Base-by-base conservation (phyloP, 2,329 filamentous ascomycete species). In the Aureobasidium vineae region DNA sequence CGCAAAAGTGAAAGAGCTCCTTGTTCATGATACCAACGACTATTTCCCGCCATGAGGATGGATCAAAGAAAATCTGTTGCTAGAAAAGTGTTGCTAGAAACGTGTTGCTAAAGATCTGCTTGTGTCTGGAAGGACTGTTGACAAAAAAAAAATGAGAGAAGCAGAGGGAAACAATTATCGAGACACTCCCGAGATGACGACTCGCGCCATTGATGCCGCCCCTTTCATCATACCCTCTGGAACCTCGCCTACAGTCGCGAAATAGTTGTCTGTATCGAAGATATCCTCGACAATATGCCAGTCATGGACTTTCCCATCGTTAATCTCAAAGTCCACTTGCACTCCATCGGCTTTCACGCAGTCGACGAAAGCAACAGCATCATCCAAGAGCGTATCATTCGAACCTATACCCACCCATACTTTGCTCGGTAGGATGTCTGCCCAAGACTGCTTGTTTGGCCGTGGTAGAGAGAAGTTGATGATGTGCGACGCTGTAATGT, bases 361-460 rank as follows among this genome's bases (percentile, higher is more conserved):
- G 2, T 66, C 49, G 36, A 40, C 56, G 28, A 66, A 68, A 21
- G 41, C 36, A 19, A 57, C 15, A 16, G 56, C 49, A 23, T 68
- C 67, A 26, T 63, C 63, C 36, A 66, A 13, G 7, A 68, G 54
- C 1, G 41, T 10, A 13, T 66, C 67, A 19, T 68, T 47, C 1
- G 52, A 28, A 1, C 67, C 67, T 33, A 56, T 52, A 57, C 47
- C 23, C 1, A 68, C 33, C 56, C 63, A 68, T 1, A 60, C 65
- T 41, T 65, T 66, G 19, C 19, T 36, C 5, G 54, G 54, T 10
- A 57, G 15, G 6, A 66, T 36, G 0, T 54, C n/a, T 5, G 36
- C 40, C 41, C 60, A 66, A 10, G 53, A 41, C 13, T 63, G 41
- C 5, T 57, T 56, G 1, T 26, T 10, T 3, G 47, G 31, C 5